A percentile compares a stretch with the other conserved stretches of the same genome.
These are phyloP conservation scores for Curvularia spicifera DNA, from an alignment of 2,329 filamentous ascomycete genomes.

Conservation along the genomic window DNA sequence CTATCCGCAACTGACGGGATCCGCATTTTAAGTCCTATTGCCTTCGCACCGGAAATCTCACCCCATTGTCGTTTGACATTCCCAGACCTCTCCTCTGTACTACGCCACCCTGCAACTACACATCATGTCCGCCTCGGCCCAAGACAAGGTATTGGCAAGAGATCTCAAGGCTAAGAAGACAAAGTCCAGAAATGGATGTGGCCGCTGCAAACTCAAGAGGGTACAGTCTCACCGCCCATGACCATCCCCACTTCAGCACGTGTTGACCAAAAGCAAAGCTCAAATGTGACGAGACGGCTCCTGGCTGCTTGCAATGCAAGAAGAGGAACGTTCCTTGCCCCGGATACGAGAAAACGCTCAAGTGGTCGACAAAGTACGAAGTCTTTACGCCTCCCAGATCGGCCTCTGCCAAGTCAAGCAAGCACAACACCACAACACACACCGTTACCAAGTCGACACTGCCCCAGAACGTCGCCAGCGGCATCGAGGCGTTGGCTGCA, in stretches of 20 bases:
- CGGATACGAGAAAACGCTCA: constrained; percentile 55
- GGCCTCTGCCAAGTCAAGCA: constrained; percentile 24
- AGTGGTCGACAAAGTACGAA: constrained; percentile 59
- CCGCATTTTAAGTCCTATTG: constrained; percentile 28
- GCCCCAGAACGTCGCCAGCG: constrained; percentile 40
- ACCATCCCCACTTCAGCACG: constrained; percentile 1
- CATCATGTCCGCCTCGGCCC: constrained; percentile 42
- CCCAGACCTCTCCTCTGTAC: constrained; percentile 17
- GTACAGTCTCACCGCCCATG: constrained; percentile 22
- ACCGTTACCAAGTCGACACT: constrained; percentile 24
- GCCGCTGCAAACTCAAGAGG: constrained; percentile 46
- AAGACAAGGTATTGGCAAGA: constrained; percentile 33
- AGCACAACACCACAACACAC: constrained; percentile 14
- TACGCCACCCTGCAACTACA: constrained; percentile 16
- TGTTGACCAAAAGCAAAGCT: constrained; percentile 39
- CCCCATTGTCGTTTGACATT: constrained; percentile 29
- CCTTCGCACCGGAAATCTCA: constrained; percentile 25
- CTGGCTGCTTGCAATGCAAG: constrained; percentile 53
- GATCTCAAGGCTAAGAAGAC: constrained; percentile 45
- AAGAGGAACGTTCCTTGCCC: constrained; percentile 54
- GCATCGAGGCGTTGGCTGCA: constrained; percentile 47
- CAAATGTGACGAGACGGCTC: constrained; percentile 55
- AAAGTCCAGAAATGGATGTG: constrained; percentile 46
- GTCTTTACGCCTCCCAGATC: constrained; percentile 47
- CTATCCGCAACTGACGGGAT: constrained; percentile 22